These are phyloP conservation scores for Lentithecium fluviatile DNA, from an alignment of 495 filamentous ascomycete genomes.

Conservation along the genomic window DNA sequence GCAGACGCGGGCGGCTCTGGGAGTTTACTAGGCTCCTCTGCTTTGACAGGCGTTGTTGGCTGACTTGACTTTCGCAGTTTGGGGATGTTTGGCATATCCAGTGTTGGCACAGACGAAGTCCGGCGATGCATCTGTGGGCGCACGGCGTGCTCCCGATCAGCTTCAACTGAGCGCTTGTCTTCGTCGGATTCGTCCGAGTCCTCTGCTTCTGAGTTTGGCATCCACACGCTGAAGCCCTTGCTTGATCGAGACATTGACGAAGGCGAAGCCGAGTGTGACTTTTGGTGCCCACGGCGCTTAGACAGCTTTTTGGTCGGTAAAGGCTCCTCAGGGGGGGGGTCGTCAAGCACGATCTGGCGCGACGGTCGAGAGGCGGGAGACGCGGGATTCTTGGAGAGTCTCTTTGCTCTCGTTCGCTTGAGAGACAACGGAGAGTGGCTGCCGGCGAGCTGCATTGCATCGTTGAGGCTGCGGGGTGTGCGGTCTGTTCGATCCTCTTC, in stretches of 20 bases:
- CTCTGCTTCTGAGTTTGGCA: conserved; percentile 40
- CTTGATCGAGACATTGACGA: conserved; percentile 29
- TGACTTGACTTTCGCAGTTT: conserved; percentile 54
- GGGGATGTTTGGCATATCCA: conserved; percentile 57
- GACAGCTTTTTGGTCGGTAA: conserved; percentile 21
- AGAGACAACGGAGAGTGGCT: conserved; percentile 43
- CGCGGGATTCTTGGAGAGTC: conserved; percentile 36
- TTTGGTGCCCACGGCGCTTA: conserved; percentile 18
- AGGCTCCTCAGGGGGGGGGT: conserved; percentile 14
- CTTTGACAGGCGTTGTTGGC: conserved; percentile 39
- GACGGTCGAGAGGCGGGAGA: conserved; percentile 21
- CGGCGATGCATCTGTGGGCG: conserved; percentile 43
- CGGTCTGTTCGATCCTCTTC: conserved; percentile 9
- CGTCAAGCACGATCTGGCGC: conserved; percentile 29
- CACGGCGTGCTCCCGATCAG: background rate
- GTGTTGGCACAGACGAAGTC: conserved; percentile 59
- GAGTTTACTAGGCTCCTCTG: background rate
- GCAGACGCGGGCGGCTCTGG: conserved; percentile 38
- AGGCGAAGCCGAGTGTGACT: conserved; percentile 21
- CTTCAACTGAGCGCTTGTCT: conserved; percentile 21
- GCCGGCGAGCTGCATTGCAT: conserved; percentile 38
- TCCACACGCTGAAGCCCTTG: conserved; percentile 45
- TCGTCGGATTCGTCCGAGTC: conserved; percentile 35
- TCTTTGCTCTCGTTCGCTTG: conserved; percentile 58
- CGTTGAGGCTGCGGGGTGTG: conserved; percentile 37